phyloP scores from a whole-genome alignment of 768 basidiomycete species.

The Lanmaoa rubissima region DNA sequence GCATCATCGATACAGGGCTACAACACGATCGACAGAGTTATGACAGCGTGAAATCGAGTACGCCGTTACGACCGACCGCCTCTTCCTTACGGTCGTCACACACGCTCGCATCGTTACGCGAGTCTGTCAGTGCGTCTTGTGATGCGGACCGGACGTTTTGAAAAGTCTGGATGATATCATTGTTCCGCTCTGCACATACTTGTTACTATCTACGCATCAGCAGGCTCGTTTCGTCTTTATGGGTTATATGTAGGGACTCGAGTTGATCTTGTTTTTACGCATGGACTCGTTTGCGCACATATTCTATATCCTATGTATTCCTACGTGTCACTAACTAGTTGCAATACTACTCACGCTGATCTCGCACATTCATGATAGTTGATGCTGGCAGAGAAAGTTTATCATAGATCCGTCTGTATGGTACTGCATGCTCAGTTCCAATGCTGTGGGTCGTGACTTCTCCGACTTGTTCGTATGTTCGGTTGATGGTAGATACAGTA shows the following conservation, averaged over 20 bases:
- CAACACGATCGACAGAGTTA: conserved; percentile 12
- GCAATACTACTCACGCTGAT: conserved; percentile 6
- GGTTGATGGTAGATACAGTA: background rate
- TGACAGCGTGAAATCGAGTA: conserved; percentile 11
- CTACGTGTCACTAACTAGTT: conserved; percentile 8
- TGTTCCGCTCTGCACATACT: background rate
- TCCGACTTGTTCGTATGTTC: background rate
- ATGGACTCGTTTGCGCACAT: conserved; percentile 4
- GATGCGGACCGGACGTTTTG: conserved; percentile 11
- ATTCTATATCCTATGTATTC: conserved; percentile 5
- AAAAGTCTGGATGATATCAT: background rate
- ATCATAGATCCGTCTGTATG: background rate
- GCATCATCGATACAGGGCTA: conserved; percentile 21
- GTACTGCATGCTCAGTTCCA: background rate
- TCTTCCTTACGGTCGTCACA: conserved; percentile 9
- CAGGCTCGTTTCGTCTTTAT: background rate
- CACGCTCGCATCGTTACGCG: background rate
- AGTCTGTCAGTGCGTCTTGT: background rate
- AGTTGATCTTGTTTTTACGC: background rate
- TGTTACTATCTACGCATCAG: background rate
- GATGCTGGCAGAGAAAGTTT: background rate
- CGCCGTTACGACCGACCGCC: conserved; percentile 2
- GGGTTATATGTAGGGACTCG: background rate
- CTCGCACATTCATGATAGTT: background rate
- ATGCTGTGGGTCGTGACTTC: background rate